These are phyloP conservation scores for Wickerhamomyces sydowiorum DNA, from an alignment of 805 yeast genomes.

Conservation along the genomic window DNA sequence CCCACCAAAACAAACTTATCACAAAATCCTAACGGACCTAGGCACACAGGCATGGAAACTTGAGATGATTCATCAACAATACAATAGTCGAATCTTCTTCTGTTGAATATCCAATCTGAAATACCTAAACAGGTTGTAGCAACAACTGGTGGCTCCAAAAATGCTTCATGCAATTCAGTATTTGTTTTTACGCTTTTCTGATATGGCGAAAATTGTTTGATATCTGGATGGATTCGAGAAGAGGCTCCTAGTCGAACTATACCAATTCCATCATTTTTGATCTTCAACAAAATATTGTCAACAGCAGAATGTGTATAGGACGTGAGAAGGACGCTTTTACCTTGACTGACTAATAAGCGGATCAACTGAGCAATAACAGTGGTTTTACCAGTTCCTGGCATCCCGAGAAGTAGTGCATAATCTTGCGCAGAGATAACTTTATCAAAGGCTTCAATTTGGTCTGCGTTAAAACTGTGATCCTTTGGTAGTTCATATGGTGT, in stretches of 20 bases:
- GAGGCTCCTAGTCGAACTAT: constrained; percentile 66
- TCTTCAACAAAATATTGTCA: constrained; percentile 79
- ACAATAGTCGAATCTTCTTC: constrained; percentile 77
- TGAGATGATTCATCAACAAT: constrained; percentile 97
- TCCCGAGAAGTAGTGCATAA: constrained; percentile 80
- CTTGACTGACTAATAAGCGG: constrained; percentile 48
- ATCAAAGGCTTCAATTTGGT: constrained; percentile 66
- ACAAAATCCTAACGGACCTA: constrained; percentile 80
- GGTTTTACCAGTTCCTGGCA: constrained; percentile 98
- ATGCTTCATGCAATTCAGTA: constrained; percentile 40
- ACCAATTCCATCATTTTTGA: constrained; percentile 39
- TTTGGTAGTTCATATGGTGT: constrained; percentile 14
- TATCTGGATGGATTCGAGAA: constrained; percentile 55
- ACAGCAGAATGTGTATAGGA: constrained; percentile 96
- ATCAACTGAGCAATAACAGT: constrained; percentile 81
- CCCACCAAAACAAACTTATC: constrained; percentile 90
- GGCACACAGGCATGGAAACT: constrained; percentile 81
- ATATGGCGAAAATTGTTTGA: constrained; percentile 46
- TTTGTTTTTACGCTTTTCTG: constrained; percentile 32
- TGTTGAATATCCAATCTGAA: constrained; percentile 51
- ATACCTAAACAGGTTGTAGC: constrained; percentile 88
- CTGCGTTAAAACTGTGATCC: constrained; percentile 47
- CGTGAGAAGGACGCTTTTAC: constrained; percentile 68
- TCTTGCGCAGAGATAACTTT: constrained; percentile 62
- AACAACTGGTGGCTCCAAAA: constrained; percentile 61